Conservation (phyloP, 2,329 filamentous ascomycete genomes). For the Didymella sp. region DNA sequence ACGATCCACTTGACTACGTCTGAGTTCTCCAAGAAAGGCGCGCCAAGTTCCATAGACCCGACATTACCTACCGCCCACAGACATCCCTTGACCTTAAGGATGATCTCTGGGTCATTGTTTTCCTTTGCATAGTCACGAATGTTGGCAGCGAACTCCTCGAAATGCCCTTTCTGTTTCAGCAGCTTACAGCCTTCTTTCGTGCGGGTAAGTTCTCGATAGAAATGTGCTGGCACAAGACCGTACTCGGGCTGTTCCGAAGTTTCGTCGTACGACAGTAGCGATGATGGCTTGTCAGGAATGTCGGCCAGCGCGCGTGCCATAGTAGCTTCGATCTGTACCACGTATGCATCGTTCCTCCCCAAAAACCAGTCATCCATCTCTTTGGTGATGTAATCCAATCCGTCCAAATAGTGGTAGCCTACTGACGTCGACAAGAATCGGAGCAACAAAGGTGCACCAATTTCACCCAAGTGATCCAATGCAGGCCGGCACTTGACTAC, state of each 20-base stretch:
- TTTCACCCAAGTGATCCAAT: constrained; percentile 93
- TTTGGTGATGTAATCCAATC: constrained; percentile 96
- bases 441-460: constrained; percentile 88
- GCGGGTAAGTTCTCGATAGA: constrained; percentile 92
- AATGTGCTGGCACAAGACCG: constrained; percentile 85
- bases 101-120: constrained; percentile 80
- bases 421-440: constrained; percentile 95
- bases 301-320: constrained; percentile 82
- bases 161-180: constrained; percentile 91
- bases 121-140: constrained; percentile 89
- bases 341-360: constrained; percentile 95
- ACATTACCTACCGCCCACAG: constrained; percentile 98
- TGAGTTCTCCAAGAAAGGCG: constrained; percentile 87
- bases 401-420: constrained; percentile 96
- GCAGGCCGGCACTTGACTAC: constrained; percentile 96
- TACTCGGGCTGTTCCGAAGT: constrained; percentile 58
- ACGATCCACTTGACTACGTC: constrained; percentile 90
- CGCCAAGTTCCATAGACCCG: constrained; percentile 95
- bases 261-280: constrained; percentile 52
- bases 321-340: constrained; percentile 92
- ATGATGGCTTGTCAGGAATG: constrained; percentile 63
- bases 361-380: constrained; percentile 99
- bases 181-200: constrained; percentile 92
- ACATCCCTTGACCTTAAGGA: constrained; percentile 94
- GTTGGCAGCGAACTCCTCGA: constrained; percentile 88